phyloP scores from a whole-genome alignment of 352 stramenopile species.

The Paralagenidium karlingii region DNA sequence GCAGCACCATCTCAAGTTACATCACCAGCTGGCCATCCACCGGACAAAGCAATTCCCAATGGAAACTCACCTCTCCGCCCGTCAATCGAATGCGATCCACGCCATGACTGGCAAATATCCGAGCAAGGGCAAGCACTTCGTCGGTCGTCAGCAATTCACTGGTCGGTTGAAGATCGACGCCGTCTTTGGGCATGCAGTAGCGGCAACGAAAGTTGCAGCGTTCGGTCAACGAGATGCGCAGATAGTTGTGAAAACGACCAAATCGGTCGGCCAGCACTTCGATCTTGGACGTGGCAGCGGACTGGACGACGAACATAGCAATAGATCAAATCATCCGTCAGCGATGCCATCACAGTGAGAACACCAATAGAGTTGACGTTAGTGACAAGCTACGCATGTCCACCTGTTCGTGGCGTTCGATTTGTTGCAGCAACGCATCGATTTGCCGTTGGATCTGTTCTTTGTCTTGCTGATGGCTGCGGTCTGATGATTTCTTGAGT shows the following conservation, averaged over 20 bases:
- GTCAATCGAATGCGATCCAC: slow-evolving; percentile 93
- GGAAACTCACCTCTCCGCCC: too few relatives aligned
- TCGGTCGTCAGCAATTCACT: slow-evolving; percentile 71
- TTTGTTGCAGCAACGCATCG: too few relatives aligned
- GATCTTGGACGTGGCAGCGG: neutral
- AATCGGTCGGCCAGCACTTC: slow-evolving; percentile 83
- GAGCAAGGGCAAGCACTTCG: slow-evolving; percentile 87
- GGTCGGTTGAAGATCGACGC: slow-evolving; percentile 75
- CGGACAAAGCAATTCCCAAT: slow-evolving; percentile 35
- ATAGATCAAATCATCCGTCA: neutral
- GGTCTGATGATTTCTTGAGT: too few relatives aligned
- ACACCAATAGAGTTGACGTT: too few relatives aligned
- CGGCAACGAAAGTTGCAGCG: slow-evolving; percentile 94
- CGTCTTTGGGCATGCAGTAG: slow-evolving; percentile 96
- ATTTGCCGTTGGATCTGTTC: too few relatives aligned
- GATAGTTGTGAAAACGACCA: slow-evolving; percentile 87
- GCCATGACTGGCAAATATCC: slow-evolving; percentile 81
- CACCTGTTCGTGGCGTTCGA: too few relatives aligned
- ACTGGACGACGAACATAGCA: neutral
- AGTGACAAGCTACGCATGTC: too few relatives aligned
- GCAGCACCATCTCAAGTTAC: neutral
- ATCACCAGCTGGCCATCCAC: slow-evolving; percentile 13
- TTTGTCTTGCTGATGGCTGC: too few relatives aligned
- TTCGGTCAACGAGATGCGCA: slow-evolving; percentile 93
- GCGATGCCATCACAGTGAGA: slow-evolving; percentile 1